Evolutionary conservation across 2,329 filamentous ascomycete genomes (phyloP).

Genomic region (Paraphoma sp.): DNA sequence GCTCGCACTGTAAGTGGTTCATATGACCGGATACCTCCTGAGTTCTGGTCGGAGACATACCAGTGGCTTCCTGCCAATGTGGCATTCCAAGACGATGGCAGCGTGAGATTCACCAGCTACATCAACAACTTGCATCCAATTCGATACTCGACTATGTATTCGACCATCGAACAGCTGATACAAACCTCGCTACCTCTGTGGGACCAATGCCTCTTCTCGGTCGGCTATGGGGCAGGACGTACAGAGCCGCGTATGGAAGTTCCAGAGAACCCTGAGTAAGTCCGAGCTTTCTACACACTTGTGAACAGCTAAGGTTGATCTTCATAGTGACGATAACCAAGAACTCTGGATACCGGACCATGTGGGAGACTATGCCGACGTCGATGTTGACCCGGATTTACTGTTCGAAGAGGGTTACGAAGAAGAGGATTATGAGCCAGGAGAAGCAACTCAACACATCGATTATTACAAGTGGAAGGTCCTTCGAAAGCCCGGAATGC

Average conservation of each 20-base stretch:
- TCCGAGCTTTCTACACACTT: not conserved
- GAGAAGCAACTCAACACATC: conserved; percentile 1
- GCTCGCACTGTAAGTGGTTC: not conserved
- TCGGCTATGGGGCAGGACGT: conserved; percentile 13
- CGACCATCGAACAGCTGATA: conserved; percentile 27
- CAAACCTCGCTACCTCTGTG: conserved; percentile 26
- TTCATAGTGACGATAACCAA: conserved; percentile 19
- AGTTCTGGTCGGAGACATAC: conserved; percentile 29
- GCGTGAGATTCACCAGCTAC: conserved; percentile 55
- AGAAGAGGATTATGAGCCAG: conserved; percentile 6
- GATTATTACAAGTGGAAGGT: conserved; percentile 20
- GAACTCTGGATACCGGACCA: conserved; percentile 21
- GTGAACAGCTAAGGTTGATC: not conserved
- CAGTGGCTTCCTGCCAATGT: conserved; percentile 62
- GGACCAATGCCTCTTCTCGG: conserved; percentile 22
- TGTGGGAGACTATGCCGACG: conserved; percentile 2
- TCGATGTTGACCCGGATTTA: conserved; percentile 1
- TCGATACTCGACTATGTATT: conserved; percentile 25
- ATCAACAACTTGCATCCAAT: conserved; percentile 62
- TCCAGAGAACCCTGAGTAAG: conserved; percentile 8
- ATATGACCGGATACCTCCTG: not conserved
- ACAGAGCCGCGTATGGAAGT: conserved; percentile 8
- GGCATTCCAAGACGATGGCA: conserved; percentile 45
- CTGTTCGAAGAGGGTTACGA: too few relatives aligned
- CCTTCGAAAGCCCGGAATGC: conserved; percentile 22